A percentile compares a stretch with the other conserved stretches of the same genome.
phyloP scores from a whole-genome alignment of 1,284 basidiomycete species.

The Chalciporus sp. region DNA sequence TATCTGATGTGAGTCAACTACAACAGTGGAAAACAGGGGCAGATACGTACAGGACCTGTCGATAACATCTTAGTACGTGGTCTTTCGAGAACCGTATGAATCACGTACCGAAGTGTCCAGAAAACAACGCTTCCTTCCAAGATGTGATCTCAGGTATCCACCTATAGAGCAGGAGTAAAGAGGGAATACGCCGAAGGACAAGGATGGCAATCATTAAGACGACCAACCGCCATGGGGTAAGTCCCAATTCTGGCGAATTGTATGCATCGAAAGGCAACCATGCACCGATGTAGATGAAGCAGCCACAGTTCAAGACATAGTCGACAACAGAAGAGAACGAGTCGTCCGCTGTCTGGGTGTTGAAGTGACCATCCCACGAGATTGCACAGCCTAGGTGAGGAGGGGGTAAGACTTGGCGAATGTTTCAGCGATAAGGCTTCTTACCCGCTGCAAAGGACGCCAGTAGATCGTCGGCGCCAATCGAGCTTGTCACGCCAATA shows the following conservation, averaged over 20 bases:
- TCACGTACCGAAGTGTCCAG: conserved; percentile 79
- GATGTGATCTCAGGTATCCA: conserved; percentile 85
- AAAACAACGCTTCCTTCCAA: conserved; percentile 81
- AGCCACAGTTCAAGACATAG: conserved; percentile 79
- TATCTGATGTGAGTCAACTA: background rate
- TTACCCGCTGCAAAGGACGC: conserved; percentile 90
- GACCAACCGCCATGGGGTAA: conserved; percentile 75
- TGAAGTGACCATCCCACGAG: conserved; percentile 95
- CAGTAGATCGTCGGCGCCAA: conserved; percentile 86
- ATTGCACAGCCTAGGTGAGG: conserved; percentile 73
- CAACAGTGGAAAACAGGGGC: background rate
- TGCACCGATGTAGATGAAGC: conserved; percentile 91
- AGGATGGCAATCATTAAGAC: conserved; percentile 70
- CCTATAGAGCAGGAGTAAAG: conserved; percentile 72
- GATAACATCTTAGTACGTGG: conserved; percentile 3
- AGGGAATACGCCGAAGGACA: conserved; percentile 75
- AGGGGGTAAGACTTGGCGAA: background rate
- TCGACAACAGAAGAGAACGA: conserved; percentile 91
- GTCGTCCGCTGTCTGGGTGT: conserved; percentile 80
- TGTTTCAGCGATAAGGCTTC: conserved; percentile 6
- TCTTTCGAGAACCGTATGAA: background rate
- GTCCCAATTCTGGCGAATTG: conserved; percentile 60
- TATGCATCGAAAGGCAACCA: conserved; percentile 82
- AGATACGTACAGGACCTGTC: conserved; percentile 56
- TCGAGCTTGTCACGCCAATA: conserved; percentile 74